Base-by-base conservation (phyloP, 2,329 filamentous ascomycete genomes). In the Botryotinia calthae region DNA sequence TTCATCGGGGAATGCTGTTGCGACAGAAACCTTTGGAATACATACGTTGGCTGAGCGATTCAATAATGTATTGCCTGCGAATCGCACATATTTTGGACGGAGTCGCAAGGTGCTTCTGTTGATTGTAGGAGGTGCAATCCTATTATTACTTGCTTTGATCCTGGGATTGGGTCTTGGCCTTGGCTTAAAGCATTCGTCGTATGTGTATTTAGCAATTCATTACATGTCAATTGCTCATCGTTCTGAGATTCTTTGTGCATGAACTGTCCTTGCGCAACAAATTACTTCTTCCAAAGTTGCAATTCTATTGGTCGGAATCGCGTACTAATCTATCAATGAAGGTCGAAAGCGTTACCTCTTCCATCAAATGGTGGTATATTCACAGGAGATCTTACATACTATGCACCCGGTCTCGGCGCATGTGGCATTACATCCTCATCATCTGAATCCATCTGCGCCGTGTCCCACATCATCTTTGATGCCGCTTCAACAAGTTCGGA, bases 311-410 rank as follows among this genome's bases (percentile, higher is more conserved):
- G 42, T 25, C 37, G 16, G 18, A 14, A 65, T 42, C 20, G 40
- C 10, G 44, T 28, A 65, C 69, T 71, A 65, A 71, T 34, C 10
- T 66, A 40, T 51, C 9, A 34, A 63, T 74, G 56, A 73, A 77
- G 76, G 28, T 72, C 66, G 34, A 76, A 76, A 72, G 85, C 86
- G 75, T 82, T 88, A 10, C 86, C 87, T 5, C 82, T 88, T 12
- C 87, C 87, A 4, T 83, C 82, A 37, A 84, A 86, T 72, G 83
- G 84, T 18, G 83, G 85, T 1, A 84, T 85, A 0, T 88, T 87
- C 77, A 85, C 83, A 6, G 91, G 90, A 70, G 90, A 93, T 67
- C 80, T 93, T 68, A 93, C 91, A 0, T 95, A 90, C 82, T 95
- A 92, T 80, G 82, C 84, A 28, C 87, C 91, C 0, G 84, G 82